Evolutionary conservation across 1,139 yeast species (phyloP).

Genomic region (Geotrichum australiense): DNA sequence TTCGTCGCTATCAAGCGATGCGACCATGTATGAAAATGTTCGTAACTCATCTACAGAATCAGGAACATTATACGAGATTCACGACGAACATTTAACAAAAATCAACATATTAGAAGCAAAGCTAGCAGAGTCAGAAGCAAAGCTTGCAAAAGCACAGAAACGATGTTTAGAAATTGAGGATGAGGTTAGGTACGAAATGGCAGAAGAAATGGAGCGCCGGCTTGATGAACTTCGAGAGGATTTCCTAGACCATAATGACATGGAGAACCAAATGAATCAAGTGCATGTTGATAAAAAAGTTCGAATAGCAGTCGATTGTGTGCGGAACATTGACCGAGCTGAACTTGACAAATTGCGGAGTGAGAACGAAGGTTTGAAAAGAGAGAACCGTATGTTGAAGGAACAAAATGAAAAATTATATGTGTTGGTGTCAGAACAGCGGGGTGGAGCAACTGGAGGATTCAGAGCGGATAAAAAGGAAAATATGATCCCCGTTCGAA

Average conservation of each 20-base stretch:
- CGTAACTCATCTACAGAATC: not conserved
- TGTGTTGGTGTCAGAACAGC: not conserved
- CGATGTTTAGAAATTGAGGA: conserved; percentile 28
- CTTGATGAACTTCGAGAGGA: conserved; percentile 29
- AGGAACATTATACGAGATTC: too few species aligned
- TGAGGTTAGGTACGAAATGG: conserved; percentile 32
- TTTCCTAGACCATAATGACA: conserved; percentile 27
- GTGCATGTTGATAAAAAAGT: conserved; percentile 15
- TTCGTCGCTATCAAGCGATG: not conserved
- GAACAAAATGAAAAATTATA: conserved; percentile 4
- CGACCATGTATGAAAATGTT: not conserved
- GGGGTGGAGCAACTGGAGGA: not conserved
- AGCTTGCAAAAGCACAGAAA: conserved; percentile 23
- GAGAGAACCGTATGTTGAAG: conserved; percentile 10
- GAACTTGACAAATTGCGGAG: conserved; percentile 6
- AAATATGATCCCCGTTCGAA: not conserved
- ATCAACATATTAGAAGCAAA: too few species aligned
- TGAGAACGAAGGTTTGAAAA: conserved; percentile 1
- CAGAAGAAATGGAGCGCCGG: conserved; percentile 31
- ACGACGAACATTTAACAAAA: too few species aligned
- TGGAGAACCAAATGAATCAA: conserved; percentile 17
- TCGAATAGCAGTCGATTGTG: conserved; percentile 10
- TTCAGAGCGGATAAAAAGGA: not conserved
- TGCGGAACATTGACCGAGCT: conserved; percentile 7
- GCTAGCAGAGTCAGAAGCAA: too few species aligned